Percentiles rank a stretch among this genome's conserved stretches.
phyloP scores from a whole-genome alignment of 2,329 filamentous ascomycete genomes.

The Dactylellina parvicollis region DNA sequence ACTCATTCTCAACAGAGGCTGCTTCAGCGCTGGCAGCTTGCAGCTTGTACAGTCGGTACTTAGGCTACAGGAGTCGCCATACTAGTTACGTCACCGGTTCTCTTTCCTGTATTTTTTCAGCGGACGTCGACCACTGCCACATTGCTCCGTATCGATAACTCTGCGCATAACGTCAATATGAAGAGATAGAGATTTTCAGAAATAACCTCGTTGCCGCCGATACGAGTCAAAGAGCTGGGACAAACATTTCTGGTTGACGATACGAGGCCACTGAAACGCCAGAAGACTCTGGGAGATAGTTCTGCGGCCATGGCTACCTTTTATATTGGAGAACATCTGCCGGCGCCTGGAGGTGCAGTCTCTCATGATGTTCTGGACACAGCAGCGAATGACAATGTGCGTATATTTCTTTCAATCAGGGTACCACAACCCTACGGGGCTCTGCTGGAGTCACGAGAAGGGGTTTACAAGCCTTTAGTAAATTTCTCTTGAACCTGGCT shows the following conservation, averaged over 20 bases:
- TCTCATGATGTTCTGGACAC: slow-evolving; percentile 24
- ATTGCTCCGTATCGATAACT: background rate
- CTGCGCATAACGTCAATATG: slow-evolving; percentile 21
- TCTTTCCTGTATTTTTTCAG: background rate
- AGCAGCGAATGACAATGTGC: slow-evolving; percentile 23
- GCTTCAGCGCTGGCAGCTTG: background rate
- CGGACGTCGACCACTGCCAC: background rate
- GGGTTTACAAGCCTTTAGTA: no score
- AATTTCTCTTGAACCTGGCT: no score
- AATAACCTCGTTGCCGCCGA: background rate
- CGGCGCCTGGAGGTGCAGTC: slow-evolving; percentile 38
- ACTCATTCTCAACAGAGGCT: background rate
- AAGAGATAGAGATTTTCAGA: slow-evolving; percentile 22
- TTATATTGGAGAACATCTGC: slow-evolving; percentile 52
- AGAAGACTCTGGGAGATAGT: slow-evolving; percentile 28
- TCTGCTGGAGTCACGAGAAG: no score
- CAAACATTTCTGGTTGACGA: background rate
- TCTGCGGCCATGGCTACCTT: slow-evolving; percentile 15
- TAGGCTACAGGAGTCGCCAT: background rate
- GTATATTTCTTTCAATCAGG: background rate
- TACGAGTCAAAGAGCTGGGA: background rate
- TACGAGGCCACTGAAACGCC: background rate
- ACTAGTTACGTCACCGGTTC: background rate
- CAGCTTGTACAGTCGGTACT: background rate
- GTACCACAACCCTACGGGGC: no score